Evolutionary conservation across 495 filamentous ascomycete species (phyloP).

Genomic region (Filosporella fistucella): DNA sequence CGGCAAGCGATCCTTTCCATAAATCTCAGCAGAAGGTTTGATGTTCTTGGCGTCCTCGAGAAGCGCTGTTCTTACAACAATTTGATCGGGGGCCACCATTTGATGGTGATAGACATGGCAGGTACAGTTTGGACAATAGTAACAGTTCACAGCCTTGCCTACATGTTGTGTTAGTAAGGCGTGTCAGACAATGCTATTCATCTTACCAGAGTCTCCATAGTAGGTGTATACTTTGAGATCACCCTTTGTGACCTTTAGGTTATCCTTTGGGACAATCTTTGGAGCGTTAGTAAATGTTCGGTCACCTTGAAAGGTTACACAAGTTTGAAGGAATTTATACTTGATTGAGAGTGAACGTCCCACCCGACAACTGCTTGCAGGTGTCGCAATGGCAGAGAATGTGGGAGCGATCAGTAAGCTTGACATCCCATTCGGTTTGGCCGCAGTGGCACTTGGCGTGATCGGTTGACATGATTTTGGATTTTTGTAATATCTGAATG

Average conservation of each 20-base stretch:
- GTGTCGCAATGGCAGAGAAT: conserved; percentile 50
- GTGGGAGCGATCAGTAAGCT: conserved; percentile 36
- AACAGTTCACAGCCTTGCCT: conserved; percentile 48
- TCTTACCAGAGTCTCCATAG: conserved; percentile 40
- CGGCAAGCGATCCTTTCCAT: conserved; percentile 2
- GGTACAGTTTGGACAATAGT: conserved; percentile 46
- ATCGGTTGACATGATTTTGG: conserved; percentile 31
- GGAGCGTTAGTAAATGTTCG: no score
- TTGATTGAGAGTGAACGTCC: conserved; percentile 45
- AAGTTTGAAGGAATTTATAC: no score
- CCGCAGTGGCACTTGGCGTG: conserved; percentile 48
- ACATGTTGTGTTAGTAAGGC: conserved; percentile 1
- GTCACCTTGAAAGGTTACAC: no score
- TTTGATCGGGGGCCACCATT: conserved; percentile 41
- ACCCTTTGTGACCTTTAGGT: conserved; percentile 44
- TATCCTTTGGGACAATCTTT: conserved; percentile 39
- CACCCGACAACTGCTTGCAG: conserved; percentile 43
- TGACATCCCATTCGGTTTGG: conserved; percentile 39
- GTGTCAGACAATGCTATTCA: not conserved
- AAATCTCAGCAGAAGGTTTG: conserved; percentile 5
- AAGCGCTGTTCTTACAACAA: conserved; percentile 41
- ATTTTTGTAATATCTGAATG: not conserved
- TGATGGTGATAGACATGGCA: conserved; percentile 49
- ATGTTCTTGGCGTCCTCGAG: conserved; percentile 20
- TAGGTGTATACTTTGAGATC: conserved; percentile 41